Percentiles rank a stretch among this genome's conserved stretches.
phyloP scores from a whole-genome alignment of 2,329 filamentous ascomycete species.

The Alternaria longipes region DNA sequence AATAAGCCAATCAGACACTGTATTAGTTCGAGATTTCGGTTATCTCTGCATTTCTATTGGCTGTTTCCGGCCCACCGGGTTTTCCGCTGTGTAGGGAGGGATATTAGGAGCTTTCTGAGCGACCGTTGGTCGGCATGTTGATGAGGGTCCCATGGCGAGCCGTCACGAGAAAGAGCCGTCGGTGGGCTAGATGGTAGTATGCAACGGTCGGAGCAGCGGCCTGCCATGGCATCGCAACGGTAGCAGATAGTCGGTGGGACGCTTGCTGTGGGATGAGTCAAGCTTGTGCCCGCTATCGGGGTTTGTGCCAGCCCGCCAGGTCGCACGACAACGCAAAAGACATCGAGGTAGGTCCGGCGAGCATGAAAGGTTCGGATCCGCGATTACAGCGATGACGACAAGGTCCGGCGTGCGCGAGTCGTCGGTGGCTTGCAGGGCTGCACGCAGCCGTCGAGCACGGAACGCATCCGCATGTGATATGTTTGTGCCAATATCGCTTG shows the following conservation, averaged over 20 bases:
- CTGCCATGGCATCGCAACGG: conserved; percentile 22
- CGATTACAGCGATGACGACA: conserved; percentile 21
- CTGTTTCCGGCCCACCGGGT: no score
- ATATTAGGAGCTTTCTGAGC: conserved; percentile 33
- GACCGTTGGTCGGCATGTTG: conserved; percentile 40
- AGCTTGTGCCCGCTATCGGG: conserved; percentile 8
- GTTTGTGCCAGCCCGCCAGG: conserved; percentile 5
- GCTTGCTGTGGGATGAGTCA: conserved; percentile 32
- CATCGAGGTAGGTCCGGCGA: conserved; percentile 15
- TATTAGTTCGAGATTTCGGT: no score
- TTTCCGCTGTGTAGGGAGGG: no score
- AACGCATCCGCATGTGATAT: conserved; percentile 23
- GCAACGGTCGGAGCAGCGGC: conserved; percentile 39
- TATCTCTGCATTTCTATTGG: no score
- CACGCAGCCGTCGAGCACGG: conserved; percentile 35
- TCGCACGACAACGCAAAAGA: conserved; percentile 20
- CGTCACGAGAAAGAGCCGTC: conserved; percentile 20
- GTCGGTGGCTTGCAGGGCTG: conserved; percentile 23
- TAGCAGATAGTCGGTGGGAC: conserved; percentile 5
- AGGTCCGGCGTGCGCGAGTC: conserved; percentile 14
- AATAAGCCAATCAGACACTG: no score
- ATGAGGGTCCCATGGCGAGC: conserved; percentile 34
- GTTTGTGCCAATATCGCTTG: conserved; percentile 38
- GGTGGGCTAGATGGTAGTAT: conserved; percentile 23
- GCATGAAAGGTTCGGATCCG: conserved; percentile 5